Evolutionary conservation across 2,329 filamentous ascomycete species (phyloP).

Genomic region (Alternaria angustiovoidea): DNA sequence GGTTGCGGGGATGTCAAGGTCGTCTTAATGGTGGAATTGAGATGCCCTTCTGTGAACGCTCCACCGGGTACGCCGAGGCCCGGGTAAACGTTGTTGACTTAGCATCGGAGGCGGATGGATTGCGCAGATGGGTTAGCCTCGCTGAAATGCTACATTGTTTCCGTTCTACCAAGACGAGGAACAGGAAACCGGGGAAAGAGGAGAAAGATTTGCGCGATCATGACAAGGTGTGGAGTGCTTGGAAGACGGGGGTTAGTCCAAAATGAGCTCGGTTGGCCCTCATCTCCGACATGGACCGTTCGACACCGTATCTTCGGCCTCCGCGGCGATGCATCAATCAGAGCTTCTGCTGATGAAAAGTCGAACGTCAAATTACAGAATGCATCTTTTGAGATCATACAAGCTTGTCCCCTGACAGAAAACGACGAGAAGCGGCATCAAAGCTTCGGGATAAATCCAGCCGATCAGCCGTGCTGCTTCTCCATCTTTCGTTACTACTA

Average conservation of each 20-base stretch:
- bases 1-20: conserved; percentile 13
- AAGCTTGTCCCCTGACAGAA: background rate
- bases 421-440: background rate
- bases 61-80: conserved; percentile 16
- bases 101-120: conserved; percentile 15
- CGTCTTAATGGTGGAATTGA: conserved; percentile 23
- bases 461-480: background rate
- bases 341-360: background rate
- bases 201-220: conserved; percentile 1
- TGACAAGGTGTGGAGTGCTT: conserved; percentile 3
- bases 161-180: conserved; percentile 1
- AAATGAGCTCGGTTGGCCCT: background rate
- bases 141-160: background rate
- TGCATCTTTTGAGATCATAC: background rate
- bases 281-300: background rate
- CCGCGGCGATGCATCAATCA: background rate
- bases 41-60: conserved; percentile 11
- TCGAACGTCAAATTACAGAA: background rate
- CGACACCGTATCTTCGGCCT: conserved; percentile 1
- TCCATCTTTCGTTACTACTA: background rate
- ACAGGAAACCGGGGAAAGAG: conserved; percentile 7
- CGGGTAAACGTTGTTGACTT: conserved; percentile 14
- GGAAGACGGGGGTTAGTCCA: background rate
- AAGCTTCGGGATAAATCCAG: conserved; percentile 1
- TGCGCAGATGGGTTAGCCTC: conserved; percentile 14